phyloP scores from a whole-genome alignment of 2,329 filamentous ascomycete species.

The Fusarium nematophilum region DNA sequence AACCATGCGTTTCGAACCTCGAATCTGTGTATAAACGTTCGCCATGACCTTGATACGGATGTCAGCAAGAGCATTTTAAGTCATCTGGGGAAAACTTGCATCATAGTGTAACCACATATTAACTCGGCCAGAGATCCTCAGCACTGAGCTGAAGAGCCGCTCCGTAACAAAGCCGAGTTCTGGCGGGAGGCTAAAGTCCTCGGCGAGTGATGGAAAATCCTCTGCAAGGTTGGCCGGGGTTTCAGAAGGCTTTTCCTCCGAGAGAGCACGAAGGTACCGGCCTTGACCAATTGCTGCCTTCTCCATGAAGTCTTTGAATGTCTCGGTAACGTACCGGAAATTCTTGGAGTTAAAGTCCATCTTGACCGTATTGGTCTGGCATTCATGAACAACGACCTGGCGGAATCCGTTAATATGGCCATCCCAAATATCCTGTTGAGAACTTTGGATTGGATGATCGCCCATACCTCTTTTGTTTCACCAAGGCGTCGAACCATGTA shows the following conservation, averaged over 20 bases:
- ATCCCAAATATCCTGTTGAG: background rate
- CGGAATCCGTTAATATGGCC: conserved; percentile 10
- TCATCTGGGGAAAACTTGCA: conserved; percentile 56
- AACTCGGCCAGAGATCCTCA: conserved; percentile 82
- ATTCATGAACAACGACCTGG: conserved; percentile 80
- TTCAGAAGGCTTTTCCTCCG: conserved; percentile 73
- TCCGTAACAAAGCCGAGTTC: conserved; percentile 68
- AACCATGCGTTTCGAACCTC: conserved; percentile 77
- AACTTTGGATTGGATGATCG: conserved; percentile 10
- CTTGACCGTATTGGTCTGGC: conserved; percentile 60
- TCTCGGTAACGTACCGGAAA: conserved; percentile 78
- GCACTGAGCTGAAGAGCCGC: conserved; percentile 80
- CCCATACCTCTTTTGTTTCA: conserved; percentile 66
- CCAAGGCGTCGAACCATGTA: conserved; percentile 75
- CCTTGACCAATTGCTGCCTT: conserved; percentile 68
- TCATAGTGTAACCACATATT: conserved; percentile 95
- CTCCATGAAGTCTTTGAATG: conserved; percentile 74
- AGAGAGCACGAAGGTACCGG: conserved; percentile 84
- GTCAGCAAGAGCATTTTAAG: background rate
- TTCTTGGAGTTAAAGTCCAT: conserved; percentile 90
- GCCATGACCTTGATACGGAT: conserved; percentile 74
- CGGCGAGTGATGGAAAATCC: conserved; percentile 77
- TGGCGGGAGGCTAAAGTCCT: conserved; percentile 76
- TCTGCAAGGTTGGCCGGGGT: conserved; percentile 74
- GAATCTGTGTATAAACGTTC: conserved; percentile 85